phyloP scores from a whole-genome alignment of 352 stramenopile genomes.

The Saprolegnia diclina region DNA sequence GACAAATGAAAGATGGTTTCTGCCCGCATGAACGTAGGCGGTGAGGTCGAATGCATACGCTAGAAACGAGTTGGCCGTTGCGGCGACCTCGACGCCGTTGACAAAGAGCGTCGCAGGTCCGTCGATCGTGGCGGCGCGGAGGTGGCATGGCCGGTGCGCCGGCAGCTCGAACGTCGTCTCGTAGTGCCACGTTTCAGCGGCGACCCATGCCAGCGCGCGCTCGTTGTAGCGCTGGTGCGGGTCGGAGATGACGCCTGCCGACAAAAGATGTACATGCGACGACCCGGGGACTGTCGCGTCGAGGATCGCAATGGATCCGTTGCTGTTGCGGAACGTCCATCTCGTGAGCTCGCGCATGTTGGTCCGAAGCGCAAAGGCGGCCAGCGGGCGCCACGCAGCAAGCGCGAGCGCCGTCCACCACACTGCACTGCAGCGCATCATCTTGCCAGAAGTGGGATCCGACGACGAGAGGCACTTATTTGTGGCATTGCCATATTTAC shows the following conservation, averaged over 20 bases:
- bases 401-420: neutral
- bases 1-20: slow-evolving; percentile 50
- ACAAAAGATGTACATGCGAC: slow-evolving; percentile 61
- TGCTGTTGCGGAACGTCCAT: slow-evolving; percentile 50
- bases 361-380: neutral
- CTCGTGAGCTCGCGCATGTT: slow-evolving; percentile 30
- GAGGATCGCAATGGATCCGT: slow-evolving; percentile 49
- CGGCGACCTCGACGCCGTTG: slow-evolving; percentile 48
- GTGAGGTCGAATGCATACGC: slow-evolving; percentile 44
- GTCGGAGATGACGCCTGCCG: slow-evolving; percentile 51
- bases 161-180: slow-evolving; percentile 38
- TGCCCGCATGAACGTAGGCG: slow-evolving; percentile 26
- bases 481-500: neutral
- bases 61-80: slow-evolving; percentile 61
- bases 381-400: neutral
- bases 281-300: slow-evolving; percentile 30
- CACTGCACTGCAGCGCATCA: neutral
- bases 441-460: neutral
- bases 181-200: slow-evolving; percentile 67
- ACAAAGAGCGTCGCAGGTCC: slow-evolving; percentile 58
- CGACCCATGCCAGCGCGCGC: slow-evolving; percentile 56
- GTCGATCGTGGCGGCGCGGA: slow-evolving; percentile 69
- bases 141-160: neutral
- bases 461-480: neutral
- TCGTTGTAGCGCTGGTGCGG: slow-evolving; percentile 75